A percentile compares a stretch with the other conserved stretches of the same genome.
Evolutionary conservation across 2,329 filamentous ascomycete genomes (phyloP).

Genomic region (Xylariaceae sp.): DNA sequence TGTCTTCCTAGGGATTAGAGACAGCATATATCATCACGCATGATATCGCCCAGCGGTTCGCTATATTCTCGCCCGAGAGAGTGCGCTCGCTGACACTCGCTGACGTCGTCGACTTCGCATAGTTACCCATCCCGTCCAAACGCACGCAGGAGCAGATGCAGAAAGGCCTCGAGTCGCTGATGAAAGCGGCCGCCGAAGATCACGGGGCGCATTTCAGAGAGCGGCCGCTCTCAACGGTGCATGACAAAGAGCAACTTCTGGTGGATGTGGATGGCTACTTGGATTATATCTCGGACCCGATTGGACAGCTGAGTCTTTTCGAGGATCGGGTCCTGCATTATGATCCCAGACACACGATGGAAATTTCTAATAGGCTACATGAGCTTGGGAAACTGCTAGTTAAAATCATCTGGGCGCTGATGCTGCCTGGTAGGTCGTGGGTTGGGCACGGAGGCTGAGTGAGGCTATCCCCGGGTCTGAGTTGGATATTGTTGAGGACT

Average conservation of each 20-base stretch:
- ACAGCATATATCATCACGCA: neutral
- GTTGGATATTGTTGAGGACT: neutral
- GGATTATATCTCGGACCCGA: neutral
- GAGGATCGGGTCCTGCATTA: neutral
- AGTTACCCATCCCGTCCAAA: neutral
- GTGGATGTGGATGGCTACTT: neutral
- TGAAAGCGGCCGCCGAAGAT: neutral
- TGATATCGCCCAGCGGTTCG: constrained; percentile 1
- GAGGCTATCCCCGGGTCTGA: neutral
- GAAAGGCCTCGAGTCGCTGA: neutral
- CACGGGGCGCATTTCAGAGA: neutral
- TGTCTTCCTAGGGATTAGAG: neutral
- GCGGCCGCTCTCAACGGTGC: neutral
- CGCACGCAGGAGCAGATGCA: neutral
- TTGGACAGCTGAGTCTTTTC: constrained; percentile 1
- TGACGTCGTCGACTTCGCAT: neutral
- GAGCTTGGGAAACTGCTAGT: neutral
- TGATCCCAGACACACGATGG: constrained; percentile 3
- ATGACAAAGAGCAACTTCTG: neutral
- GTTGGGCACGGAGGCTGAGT: neutral
- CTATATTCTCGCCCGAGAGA: neutral
- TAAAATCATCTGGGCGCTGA: neutral
- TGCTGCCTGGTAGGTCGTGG: neutral
- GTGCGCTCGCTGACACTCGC: neutral
- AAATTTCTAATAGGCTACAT: neutral